phyloP scores from a whole-genome alignment of 2,329 filamentous ascomycete genomes.

The Allantophomopsis cytisporea region DNA sequence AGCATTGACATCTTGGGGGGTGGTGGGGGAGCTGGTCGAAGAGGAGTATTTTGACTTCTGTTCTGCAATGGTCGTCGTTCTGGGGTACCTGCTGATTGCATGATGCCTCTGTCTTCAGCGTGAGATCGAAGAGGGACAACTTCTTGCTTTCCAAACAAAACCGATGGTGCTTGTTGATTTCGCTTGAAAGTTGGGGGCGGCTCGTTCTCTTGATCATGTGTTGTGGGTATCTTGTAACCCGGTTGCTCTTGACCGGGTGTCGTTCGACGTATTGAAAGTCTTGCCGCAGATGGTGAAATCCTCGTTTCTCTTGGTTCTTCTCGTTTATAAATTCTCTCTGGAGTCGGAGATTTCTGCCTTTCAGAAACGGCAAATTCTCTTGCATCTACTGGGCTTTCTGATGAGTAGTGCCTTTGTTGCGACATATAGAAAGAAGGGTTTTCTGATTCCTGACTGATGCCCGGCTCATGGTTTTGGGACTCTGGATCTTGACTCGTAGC shows the following conservation, averaged over 20 bases:
- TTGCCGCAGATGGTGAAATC: slow-evolving; percentile 7
- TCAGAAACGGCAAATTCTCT: slow-evolving; percentile 17
- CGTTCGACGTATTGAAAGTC: slow-evolving; percentile 17
- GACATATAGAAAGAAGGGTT: slow-evolving; percentile 19
- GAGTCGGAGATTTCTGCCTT: slow-evolving; percentile 5
- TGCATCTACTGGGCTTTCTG: slow-evolving; percentile 43
- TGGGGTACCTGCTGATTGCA: slow-evolving; percentile 29
- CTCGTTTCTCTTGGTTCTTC: background rate
- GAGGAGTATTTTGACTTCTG: slow-evolving; percentile 56
- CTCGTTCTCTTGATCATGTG: slow-evolving; percentile 77
- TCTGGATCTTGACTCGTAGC: background rate
- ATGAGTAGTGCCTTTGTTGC: slow-evolving; percentile 21
- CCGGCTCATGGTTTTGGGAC: slow-evolving; percentile 16
- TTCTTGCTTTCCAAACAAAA: slow-evolving; percentile 20
- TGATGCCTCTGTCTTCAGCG: slow-evolving; percentile 26
- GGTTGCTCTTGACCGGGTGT: slow-evolving; percentile 29
- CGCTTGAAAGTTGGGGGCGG: slow-evolving; percentile 54
- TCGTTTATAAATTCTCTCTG: background rate
- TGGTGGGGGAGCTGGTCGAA: slow-evolving; percentile 70
- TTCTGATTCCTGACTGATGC: slow-evolving; percentile 14
- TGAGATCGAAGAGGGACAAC: slow-evolving; percentile 37
- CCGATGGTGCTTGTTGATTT: slow-evolving; percentile 14
- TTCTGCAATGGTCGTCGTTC: slow-evolving; percentile 40
- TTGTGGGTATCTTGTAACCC: slow-evolving; percentile 45
- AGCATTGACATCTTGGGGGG: slow-evolving; percentile 94